Percentiles rank a stretch among this genome's conserved stretches.
Evolutionary conservation across 2,329 filamentous ascomycete species (phyloP).

Genomic region (Exophiala oligosperma): DNA sequence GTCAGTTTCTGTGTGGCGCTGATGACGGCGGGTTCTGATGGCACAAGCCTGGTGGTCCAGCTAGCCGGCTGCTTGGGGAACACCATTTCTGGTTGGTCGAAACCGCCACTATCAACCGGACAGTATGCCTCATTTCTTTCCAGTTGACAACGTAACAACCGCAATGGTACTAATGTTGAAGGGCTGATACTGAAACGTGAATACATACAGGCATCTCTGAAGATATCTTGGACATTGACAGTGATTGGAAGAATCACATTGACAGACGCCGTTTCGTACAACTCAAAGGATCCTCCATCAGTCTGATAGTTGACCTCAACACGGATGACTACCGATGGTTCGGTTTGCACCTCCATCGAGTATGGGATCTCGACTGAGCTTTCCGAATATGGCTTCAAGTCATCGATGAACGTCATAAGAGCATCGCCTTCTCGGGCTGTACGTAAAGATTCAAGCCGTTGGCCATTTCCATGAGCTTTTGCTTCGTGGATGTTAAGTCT

Average conservation of each 20-base stretch:
- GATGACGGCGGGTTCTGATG: slow-evolving; percentile 1
- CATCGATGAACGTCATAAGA: slow-evolving; percentile 18
- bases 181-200: slow-evolving; percentile 91
- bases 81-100: slow-evolving; percentile 55
- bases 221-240: slow-evolving; percentile 95
- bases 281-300: slow-evolving; percentile 63
- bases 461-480: slow-evolving; percentile 46
- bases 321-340: slow-evolving; percentile 62
- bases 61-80: slow-evolving; percentile 81
- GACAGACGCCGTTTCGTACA: slow-evolving; percentile 62
- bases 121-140: slow-evolving; percentile 66
- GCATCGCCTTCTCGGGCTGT: slow-evolving; percentile 23
- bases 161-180: slow-evolving; percentile 70
- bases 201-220: slow-evolving; percentile 78
- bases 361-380: slow-evolving; percentile 68
- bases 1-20: slow-evolving; percentile 32
- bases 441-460: slow-evolving; percentile 36
- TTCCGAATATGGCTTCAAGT: slow-evolving; percentile 28
- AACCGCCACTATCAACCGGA: slow-evolving; percentile 49
- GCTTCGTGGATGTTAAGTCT: slow-evolving; percentile 64
- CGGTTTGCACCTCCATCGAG: slow-evolving; percentile 70
- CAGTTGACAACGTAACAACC: slow-evolving; percentile 70
- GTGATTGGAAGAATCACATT: slow-evolving; percentile 78
- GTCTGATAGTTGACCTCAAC: slow-evolving; percentile 77
- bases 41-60: slow-evolving; percentile 24